Evolutionary conservation across 176 grass and related monocot genomes (phyloP).

Genomic region (Alloteropsis semialata): DNA sequence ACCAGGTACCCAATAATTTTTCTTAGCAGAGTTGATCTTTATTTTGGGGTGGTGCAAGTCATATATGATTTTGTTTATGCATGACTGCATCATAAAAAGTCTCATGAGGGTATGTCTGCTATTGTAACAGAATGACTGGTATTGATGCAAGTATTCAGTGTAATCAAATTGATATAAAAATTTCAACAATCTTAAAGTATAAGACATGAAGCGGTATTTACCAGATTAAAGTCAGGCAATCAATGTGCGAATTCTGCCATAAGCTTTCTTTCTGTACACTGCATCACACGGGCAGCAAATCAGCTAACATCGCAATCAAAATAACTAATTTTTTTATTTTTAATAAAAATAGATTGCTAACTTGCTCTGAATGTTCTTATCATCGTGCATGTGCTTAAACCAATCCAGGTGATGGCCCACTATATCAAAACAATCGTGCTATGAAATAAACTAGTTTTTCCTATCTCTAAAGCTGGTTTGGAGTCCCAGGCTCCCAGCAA

Average conservation of each 20-base stretch:
- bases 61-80: neutral
- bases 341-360: neutral
- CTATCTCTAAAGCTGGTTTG: neutral
- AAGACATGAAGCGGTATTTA: neutral
- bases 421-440: neutral
- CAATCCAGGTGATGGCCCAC: slow-evolving; percentile 6
- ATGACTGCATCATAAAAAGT: neutral
- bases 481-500: slow-evolving; percentile 35
- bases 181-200: neutral
- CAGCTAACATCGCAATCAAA: slow-evolving; percentile 24
- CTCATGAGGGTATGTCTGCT: neutral
- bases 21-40: neutral
- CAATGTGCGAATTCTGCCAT: neutral
- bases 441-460: neutral
- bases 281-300: slow-evolving; percentile 27
- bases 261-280: slow-evolving; percentile 8
- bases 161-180: neutral
- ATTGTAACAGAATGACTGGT: neutral
- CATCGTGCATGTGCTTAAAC: slow-evolving; percentile 17
- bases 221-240: slow-evolving; percentile 4
- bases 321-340: slow-evolving; percentile 2
- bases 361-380: slow-evolving; percentile 22
- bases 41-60: neutral
- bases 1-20: neutral
- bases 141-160: neutral